These are phyloP conservation scores for Penicillium fuscoglaucum DNA, from an alignment of 2,329 filamentous ascomycete species.

Conservation along the genomic window DNA sequence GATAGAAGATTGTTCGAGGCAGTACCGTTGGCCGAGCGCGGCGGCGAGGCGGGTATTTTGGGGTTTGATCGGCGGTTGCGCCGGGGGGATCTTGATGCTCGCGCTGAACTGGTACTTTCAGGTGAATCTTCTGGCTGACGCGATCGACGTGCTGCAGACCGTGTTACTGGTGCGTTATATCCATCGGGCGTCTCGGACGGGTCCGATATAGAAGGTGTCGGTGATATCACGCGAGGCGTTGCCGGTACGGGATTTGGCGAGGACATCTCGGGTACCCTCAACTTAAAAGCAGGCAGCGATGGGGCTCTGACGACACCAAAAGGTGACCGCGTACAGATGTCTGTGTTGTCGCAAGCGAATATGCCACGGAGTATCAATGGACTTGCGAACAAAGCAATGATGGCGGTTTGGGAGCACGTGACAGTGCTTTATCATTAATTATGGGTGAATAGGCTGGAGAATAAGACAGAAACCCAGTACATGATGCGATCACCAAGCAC, in stretches of 20 bases:
- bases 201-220: slow-evolving; percentile 70
- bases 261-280: slow-evolving; percentile 41
- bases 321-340: slow-evolving; percentile 23
- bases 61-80: slow-evolving; percentile 42
- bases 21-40: slow-evolving; percentile 38
- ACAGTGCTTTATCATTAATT: slow-evolving; percentile 10
- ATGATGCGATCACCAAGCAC: slow-evolving; percentile 9
- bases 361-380: slow-evolving; percentile 24
- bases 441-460: slow-evolving; percentile 1
- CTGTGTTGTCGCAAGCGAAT: slow-evolving; percentile 24
- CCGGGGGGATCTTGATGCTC: slow-evolving; percentile 51
- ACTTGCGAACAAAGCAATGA: slow-evolving; percentile 35
- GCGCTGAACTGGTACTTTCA: slow-evolving; percentile 41
- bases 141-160: slow-evolving; percentile 65
- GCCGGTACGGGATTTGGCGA: slow-evolving; percentile 63
- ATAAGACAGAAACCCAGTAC: slow-evolving; percentile 1
- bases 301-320: slow-evolving; percentile 29
- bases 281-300: slow-evolving; percentile 53
- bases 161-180: slow-evolving; percentile 73
- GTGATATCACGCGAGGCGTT: slow-evolving; percentile 85
- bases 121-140: slow-evolving; percentile 52
- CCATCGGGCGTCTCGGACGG: slow-evolving; percentile 53
- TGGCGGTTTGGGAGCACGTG: slow-evolving; percentile 27
- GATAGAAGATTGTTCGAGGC: slow-evolving; percentile 42
- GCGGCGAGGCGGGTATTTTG: slow-evolving; percentile 42